Percentiles rank a stretch among this genome's conserved stretches.
phyloP scores from a whole-genome alignment of 306 rosid genomes.

The Argentina anserina region DNA sequence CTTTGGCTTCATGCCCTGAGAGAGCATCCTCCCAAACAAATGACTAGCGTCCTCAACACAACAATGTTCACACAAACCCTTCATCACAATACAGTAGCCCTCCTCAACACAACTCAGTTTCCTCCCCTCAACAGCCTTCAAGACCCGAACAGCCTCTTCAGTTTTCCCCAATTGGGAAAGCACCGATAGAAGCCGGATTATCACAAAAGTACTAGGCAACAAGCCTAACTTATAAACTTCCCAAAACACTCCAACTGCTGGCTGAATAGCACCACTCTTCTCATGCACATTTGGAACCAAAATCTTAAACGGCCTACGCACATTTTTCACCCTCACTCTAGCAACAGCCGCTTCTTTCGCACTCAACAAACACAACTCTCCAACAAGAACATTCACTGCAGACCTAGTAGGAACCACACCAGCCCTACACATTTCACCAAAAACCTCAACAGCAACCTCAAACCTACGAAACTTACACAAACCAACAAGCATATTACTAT shows the following conservation, averaged over 20 bases:
- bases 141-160: slow-evolving; percentile 45
- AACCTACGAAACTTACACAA: slow-evolving; percentile 59
- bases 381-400: slow-evolving; percentile 54
- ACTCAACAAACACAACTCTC: slow-evolving; percentile 55
- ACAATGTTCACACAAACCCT: slow-evolving; percentile 45
- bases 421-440: slow-evolving; percentile 43
- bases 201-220: slow-evolving; percentile 61
- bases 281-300: slow-evolving; percentile 58
- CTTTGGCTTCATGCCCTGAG: slow-evolving; percentile 49
- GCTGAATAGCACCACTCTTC: slow-evolving; percentile 47
- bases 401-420: slow-evolving; percentile 63
- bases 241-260: slow-evolving; percentile 56
- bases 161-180: slow-evolving; percentile 56
- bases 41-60: slow-evolving; percentile 38
- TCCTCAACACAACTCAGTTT: slow-evolving; percentile 47
- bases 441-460: slow-evolving; percentile 54
- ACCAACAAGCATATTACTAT: slow-evolving; percentile 66
- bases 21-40: slow-evolving; percentile 56
- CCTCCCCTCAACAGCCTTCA: slow-evolving; percentile 49
- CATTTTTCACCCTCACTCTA: slow-evolving; percentile 45
- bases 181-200: slow-evolving; percentile 46
- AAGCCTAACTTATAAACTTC: slow-evolving; percentile 40
- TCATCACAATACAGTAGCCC: slow-evolving; percentile 49
- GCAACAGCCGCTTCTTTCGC: slow-evolving; percentile 55
- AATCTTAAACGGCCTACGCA: slow-evolving; percentile 47